Evolutionary conservation across 179 eudicot species (phyloP).

Genomic region (Silene noctiflora): DNA sequence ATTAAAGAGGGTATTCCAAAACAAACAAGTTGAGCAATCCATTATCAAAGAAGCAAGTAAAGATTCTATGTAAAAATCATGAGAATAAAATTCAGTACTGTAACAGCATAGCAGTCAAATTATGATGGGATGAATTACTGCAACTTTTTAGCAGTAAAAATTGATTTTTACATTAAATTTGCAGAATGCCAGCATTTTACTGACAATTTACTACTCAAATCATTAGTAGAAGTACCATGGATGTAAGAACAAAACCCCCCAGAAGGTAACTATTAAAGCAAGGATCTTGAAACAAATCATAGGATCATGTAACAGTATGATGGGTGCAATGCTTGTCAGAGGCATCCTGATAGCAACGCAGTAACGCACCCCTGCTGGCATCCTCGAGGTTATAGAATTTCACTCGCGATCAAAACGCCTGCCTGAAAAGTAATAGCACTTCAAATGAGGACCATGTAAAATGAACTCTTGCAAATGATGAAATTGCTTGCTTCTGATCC

Average conservation of each 20-base stretch:
- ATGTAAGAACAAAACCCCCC: no score
- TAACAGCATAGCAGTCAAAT: background rate
- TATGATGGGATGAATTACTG: background rate
- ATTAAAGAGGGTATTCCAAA: background rate
- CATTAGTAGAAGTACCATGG: slow-evolving; percentile 39
- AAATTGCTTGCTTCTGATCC: no score
- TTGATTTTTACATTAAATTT: background rate
- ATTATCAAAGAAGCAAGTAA: background rate
- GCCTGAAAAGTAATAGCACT: slow-evolving; percentile 67
- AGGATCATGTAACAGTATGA: slow-evolving; percentile 64
- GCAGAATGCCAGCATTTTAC: slow-evolving; percentile 6
- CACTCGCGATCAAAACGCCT: slow-evolving; percentile 71
- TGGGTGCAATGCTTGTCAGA: slow-evolving; percentile 80
- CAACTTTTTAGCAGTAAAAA: background rate
- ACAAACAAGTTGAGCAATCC: background rate
- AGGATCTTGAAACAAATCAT: background rate
- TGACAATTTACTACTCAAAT: background rate
- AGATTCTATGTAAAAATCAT: background rate
- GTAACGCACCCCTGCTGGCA: slow-evolving; percentile 84
- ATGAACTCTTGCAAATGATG: no score
- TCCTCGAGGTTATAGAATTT: slow-evolving; percentile 70
- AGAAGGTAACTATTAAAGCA: no score
- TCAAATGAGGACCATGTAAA: no score
- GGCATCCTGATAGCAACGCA: slow-evolving; percentile 88
- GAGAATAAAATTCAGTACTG: background rate